These are phyloP conservation scores for Umbelopsis vinacea DNA, from an alignment of 192 early-diverging fungal genomes.

Conservation along the genomic window DNA sequence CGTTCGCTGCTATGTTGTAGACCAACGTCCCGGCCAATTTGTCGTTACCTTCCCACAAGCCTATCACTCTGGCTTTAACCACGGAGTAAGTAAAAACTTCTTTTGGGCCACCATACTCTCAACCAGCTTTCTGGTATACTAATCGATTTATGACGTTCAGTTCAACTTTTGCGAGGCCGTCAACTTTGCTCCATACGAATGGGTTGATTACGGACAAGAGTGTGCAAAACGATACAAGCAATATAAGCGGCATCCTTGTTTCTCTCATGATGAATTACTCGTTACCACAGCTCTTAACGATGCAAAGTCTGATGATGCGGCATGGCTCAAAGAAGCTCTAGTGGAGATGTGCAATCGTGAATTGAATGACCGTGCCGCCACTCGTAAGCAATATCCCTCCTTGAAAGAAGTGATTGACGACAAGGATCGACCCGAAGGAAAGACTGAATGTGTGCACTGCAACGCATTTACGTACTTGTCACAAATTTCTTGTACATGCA, in stretches of 20 bases:
- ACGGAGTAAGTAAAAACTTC: constrained; percentile 66
- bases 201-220: constrained; percentile 81
- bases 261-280: constrained; percentile 95
- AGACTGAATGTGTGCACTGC: constrained; percentile 69
- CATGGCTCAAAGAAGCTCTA: constrained; percentile 50
- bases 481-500: constrained; percentile 63
- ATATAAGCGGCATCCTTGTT: constrained; percentile 82
- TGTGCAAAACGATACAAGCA: constrained; percentile 83
- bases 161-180: constrained; percentile 97
- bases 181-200: constrained; percentile 94
- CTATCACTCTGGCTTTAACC: constrained; percentile 97
- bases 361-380: constrained; percentile 47
- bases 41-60: constrained; percentile 93
- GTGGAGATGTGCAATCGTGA: constrained; percentile 61
- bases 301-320: constrained; percentile 37
- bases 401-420: constrained; percentile 51
- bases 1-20: constrained; percentile 77
- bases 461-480: constrained; percentile 78
- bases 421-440: constrained; percentile 55
- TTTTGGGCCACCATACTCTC: neutral
- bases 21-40: constrained; percentile 93
- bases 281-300: constrained; percentile 58
- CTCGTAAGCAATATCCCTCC: constrained; percentile 37
- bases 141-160: constrained; percentile 41
- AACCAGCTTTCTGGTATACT: neutral